These are phyloP conservation scores for Triticum aestivum DNA, from an alignment of 176 grass and related monocot species.

Conservation along the genomic window IWGSC_CS_RefSeq_v2.1 NC_057802.1:527822346-527822845, in stretches of 20 bases:
- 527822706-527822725: neutral
- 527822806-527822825: neutral
- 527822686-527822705: conserved; percentile 28
- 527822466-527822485: conserved; percentile 38
- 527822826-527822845: neutral
- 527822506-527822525: conserved; percentile 87
- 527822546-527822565: conserved; percentile 10
- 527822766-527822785: neutral
- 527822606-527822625: conserved; percentile 69
- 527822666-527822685: conserved; percentile 90
- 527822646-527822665: conserved; percentile 91
- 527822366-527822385: neutral
- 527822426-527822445: neutral
- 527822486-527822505: conserved; percentile 89
- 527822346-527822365: neutral
- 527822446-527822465: neutral
- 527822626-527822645: conserved; percentile 85
- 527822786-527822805: neutral
- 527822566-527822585: neutral
- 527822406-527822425: neutral
- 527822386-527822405: neutral
- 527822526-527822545: conserved; percentile 45
- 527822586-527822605: neutral
- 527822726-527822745: neutral
- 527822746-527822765: neutral